Evolutionary conservation across 805 yeast genomes (phyloP).

Genomic region (Teunomyces lycoperdinae): DNA sequence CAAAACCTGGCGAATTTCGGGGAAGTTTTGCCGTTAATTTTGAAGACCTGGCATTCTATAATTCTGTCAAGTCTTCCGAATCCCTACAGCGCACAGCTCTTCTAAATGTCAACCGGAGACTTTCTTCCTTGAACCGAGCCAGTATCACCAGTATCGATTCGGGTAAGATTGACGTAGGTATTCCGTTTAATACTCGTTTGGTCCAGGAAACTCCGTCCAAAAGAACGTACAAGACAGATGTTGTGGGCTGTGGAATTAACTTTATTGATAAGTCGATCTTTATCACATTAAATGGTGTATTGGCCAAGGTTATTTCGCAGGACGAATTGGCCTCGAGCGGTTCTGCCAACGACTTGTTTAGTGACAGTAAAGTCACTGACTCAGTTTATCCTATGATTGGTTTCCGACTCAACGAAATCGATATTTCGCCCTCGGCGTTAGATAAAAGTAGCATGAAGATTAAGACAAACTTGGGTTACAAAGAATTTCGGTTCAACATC

Average conservation of each 20-base stretch:
- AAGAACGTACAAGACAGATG: conserved; percentile 49
- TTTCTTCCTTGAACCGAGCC: conserved; percentile 29
- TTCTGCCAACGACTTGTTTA: conserved; percentile 8
- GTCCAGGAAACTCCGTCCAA: conserved; percentile 28
- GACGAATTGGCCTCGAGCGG: conserved; percentile 24
- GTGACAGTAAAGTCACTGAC: conserved; percentile 16
- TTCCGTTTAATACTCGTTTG: conserved; percentile 30
- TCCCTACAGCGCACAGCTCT: conserved; percentile 27
- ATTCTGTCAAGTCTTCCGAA: conserved; percentile 32
- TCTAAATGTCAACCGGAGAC: conserved; percentile 37
- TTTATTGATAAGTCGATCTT: conserved; percentile 61
- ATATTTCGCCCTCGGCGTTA: conserved; percentile 2
- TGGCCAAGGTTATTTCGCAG: conserved; percentile 23
- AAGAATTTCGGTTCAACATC: conserved; percentile 62
- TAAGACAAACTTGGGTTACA: conserved; percentile 53
- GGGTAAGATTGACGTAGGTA: conserved; percentile 35
- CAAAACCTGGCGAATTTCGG: conserved; percentile 39
- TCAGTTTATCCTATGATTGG: conserved; percentile 36
- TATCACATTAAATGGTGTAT: conserved; percentile 77
- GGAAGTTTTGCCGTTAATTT: conserved; percentile 43
- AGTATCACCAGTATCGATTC: conserved; percentile 24
- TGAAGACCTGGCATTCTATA: conserved; percentile 38
- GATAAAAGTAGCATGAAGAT: conserved; percentile 23
- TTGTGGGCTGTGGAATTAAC: conserved; percentile 83
- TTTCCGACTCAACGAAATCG: conserved; percentile 24